These are phyloP conservation scores for Gleditsia sinensis DNA, from an alignment of 306 rosid genomes.

Conservation along the genomic window DNA sequence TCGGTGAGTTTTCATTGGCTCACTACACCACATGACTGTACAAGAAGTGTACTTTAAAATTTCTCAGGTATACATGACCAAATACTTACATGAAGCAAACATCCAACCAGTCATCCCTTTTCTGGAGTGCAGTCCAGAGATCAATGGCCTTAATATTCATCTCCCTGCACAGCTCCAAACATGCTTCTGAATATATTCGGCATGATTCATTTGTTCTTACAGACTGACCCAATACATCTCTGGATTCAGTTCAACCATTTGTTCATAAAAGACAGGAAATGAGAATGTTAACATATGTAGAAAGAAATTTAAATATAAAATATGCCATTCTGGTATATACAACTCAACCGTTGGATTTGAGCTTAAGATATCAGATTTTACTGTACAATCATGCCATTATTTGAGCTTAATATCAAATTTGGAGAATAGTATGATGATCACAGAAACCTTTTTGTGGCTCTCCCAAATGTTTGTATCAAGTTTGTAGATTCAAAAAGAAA, in stretches of 20 bases:
- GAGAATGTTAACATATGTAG: not conserved
- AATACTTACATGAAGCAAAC: conserved; percentile 63
- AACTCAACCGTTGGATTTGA: too few species aligned
- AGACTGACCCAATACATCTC: not conserved
- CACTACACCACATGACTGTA: not conserved
- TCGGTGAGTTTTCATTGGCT: too few species aligned
- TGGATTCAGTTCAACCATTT: not conserved
- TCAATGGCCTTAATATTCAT: conserved; percentile 60
- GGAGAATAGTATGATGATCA: too few species aligned
- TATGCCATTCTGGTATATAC: too few species aligned
- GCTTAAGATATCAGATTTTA: not conserved
- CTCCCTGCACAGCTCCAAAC: conserved; percentile 61
- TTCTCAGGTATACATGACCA: not conserved
- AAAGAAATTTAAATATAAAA: too few species aligned
- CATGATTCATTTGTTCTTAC: conserved; percentile 52
- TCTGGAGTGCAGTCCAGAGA: conserved; percentile 58
- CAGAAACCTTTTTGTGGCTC: too few species aligned
- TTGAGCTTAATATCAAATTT: too few species aligned
- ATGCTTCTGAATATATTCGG: conserved; percentile 76
- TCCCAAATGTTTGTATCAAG: too few species aligned
- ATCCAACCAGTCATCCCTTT: conserved; percentile 52
- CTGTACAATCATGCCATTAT: too few species aligned
- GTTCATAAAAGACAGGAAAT: not conserved
- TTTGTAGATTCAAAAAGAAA: too few species aligned
- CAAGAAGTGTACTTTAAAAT: too few species aligned